Conservation (phyloP, 257 asterid species). For the Craterostigma plantagineum region DNA sequence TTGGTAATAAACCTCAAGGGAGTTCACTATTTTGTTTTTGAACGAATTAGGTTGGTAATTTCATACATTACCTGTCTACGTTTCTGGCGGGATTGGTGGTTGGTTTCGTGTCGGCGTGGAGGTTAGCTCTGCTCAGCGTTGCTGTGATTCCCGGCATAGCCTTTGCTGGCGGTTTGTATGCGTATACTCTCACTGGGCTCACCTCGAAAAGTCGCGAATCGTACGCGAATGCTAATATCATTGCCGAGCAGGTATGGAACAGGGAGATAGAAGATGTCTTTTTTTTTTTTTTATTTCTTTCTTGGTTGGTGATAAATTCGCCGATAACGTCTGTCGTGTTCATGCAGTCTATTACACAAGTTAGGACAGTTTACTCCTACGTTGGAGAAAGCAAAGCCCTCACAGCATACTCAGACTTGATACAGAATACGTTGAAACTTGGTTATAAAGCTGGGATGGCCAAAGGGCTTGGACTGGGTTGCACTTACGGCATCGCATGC, state of each 20-base stretch:
- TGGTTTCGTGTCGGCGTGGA: slow-evolving; percentile 97
- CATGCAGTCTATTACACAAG: slow-evolving; percentile 83
- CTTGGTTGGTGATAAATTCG: too few relatives aligned
- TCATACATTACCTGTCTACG: slow-evolving; percentile 91
- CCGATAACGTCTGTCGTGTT: too few relatives aligned
- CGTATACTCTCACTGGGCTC: slow-evolving; percentile 84
- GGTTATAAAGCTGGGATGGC: slow-evolving; percentile 99
- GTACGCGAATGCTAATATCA: slow-evolving; percentile 84
- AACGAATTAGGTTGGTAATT: slow-evolving; percentile 62
- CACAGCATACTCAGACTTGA: slow-evolving; percentile 65
- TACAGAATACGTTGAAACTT: slow-evolving; percentile 74
- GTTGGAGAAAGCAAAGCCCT: slow-evolving; percentile 82
- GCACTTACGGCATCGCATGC: slow-evolving; percentile 94
- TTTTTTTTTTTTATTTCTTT: too few relatives aligned
- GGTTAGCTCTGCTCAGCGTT: slow-evolving; percentile 86
- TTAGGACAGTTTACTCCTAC: slow-evolving; percentile 84
- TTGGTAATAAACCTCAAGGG: background rate
- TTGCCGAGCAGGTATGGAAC: slow-evolving; percentile 86
- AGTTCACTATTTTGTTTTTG: background rate
- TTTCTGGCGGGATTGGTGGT: slow-evolving; percentile 98
- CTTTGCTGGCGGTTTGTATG: slow-evolving; percentile 91
- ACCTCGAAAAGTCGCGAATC: slow-evolving; percentile 96
- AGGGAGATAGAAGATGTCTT: too few relatives aligned
- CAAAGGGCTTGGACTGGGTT: slow-evolving; percentile 91
- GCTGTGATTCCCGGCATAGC: slow-evolving; percentile 98